Evolutionary conservation across 148 eudicot species (phyloP).

Genomic region (Oxyria digyna): DNA sequence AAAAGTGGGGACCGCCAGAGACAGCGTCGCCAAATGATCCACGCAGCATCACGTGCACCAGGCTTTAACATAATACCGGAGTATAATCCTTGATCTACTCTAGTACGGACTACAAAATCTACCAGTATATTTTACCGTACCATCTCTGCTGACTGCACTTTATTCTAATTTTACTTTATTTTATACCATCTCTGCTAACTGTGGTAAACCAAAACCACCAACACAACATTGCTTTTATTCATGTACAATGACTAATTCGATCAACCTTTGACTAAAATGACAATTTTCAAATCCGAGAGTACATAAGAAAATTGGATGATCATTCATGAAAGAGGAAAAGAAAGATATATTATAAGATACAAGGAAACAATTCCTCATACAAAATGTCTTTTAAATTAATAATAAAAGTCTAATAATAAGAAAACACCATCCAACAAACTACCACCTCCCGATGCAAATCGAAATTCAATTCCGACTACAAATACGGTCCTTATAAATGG

Average conservation of each 20-base stretch:
- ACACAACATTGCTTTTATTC: no score
- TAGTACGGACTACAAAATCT: neutral
- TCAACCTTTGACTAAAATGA: no score
- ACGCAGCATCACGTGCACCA: neutral
- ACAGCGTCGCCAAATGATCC: neutral
- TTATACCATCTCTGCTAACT: no score
- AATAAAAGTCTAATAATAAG: neutral
- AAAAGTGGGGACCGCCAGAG: neutral
- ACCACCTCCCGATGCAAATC: slow-evolving; percentile 1
- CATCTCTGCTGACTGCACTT: neutral
- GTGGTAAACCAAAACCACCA: no score
- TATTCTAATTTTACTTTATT: neutral
- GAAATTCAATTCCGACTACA: neutral
- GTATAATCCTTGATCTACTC: neutral
- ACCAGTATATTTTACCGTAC: neutral
- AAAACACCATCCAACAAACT: slow-evolving; percentile 1
- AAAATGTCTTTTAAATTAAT: neutral
- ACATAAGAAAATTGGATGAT: no score
- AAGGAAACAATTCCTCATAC: neutral
- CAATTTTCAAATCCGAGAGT: no score
- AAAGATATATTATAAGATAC: neutral
- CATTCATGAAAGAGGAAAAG: no score
- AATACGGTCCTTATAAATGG: neutral
- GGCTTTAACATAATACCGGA: no score
- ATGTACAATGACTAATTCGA: no score